phyloP scores from a whole-genome alignment of 2,329 filamentous ascomycete genomes.

The Pleochaeta shiraiana region DNA sequence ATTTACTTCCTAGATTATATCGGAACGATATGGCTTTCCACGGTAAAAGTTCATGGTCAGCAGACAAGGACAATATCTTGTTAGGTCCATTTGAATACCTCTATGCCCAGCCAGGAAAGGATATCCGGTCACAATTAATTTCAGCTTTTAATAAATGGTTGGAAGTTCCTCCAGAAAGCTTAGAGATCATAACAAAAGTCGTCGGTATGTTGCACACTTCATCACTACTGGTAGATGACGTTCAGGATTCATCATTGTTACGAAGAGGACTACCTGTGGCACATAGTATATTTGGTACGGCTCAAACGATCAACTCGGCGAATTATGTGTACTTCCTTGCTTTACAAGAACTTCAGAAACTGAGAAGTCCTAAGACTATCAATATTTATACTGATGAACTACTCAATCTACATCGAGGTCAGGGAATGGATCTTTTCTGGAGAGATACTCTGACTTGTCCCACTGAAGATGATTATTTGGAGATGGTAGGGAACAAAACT shows the following conservation, averaged over 20 bases:
- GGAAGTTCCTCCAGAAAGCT: constrained; percentile 44
- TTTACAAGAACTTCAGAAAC: constrained; percentile 48
- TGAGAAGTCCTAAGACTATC: constrained; percentile 45
- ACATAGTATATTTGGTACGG: constrained; percentile 63
- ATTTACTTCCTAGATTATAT: constrained; percentile 12
- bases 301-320: constrained; percentile 77
- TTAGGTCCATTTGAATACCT: constrained; percentile 66
- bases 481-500: constrained; percentile 86
- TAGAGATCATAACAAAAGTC: constrained; percentile 56
- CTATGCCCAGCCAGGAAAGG: constrained; percentile 58
- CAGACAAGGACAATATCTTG: constrained; percentile 56
- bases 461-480: constrained; percentile 74
- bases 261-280: constrained; percentile 64
- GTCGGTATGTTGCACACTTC: constrained; percentile 75
- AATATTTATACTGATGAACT: constrained; percentile 64
- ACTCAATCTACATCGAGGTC: constrained; percentile 63
- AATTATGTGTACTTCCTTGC: constrained; percentile 80
- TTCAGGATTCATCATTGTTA: constrained; percentile 59
- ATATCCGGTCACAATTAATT: constrained; percentile 63
- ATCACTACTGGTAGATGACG: constrained; percentile 67
- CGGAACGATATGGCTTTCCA: constrained; percentile 16
- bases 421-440: constrained; percentile 88
- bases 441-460: constrained; percentile 66
- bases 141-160: constrained; percentile 65
- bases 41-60: constrained; percentile 31